phyloP scores from a whole-genome alignment of 2,329 filamentous ascomycete genomes.

The Pezicula radicicola region DNA sequence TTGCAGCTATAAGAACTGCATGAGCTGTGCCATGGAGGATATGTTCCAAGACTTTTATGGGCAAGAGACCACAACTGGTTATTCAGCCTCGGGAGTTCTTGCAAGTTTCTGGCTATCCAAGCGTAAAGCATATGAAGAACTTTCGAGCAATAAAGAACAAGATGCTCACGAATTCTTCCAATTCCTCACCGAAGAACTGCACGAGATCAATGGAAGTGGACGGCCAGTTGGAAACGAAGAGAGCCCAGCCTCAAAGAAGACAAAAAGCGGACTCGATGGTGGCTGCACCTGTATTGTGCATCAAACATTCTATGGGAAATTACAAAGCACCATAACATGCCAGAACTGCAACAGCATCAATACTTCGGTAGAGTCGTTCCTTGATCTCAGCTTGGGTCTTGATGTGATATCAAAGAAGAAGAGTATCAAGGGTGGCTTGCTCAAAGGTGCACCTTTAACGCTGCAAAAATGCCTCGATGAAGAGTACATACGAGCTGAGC shows the following conservation, averaged over 20 bases:
- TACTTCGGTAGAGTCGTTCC: conserved; percentile 80
- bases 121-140: conserved; percentile 66
- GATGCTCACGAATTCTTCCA: conserved; percentile 98
- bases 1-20: conserved; percentile 61
- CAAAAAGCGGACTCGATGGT: conserved; percentile 22
- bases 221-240: conserved; percentile 30
- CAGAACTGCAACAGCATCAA: conserved; percentile 82
- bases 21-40: conserved; percentile 70
- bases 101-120: conserved; percentile 88
- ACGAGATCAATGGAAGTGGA: conserved; percentile 68
- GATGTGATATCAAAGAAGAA: conserved; percentile 69
- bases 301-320: conserved; percentile 89
- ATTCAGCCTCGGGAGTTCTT: conserved; percentile 85
- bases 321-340: conserved; percentile 88
- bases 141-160: conserved; percentile 91
- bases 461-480: conserved; percentile 76
- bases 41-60: conserved; percentile 72
- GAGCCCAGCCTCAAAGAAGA: conserved; percentile 16
- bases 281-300: conserved; percentile 87
- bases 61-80: conserved; percentile 78
- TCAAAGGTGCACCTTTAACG: conserved; percentile 46
- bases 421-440: conserved; percentile 34
- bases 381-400: conserved; percentile 87
- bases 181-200: conserved; percentile 88
- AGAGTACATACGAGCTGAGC: conserved; percentile 83